Conservation (phyloP, 805 yeast species). For the Saccharomycopsis microspora region DNA sequence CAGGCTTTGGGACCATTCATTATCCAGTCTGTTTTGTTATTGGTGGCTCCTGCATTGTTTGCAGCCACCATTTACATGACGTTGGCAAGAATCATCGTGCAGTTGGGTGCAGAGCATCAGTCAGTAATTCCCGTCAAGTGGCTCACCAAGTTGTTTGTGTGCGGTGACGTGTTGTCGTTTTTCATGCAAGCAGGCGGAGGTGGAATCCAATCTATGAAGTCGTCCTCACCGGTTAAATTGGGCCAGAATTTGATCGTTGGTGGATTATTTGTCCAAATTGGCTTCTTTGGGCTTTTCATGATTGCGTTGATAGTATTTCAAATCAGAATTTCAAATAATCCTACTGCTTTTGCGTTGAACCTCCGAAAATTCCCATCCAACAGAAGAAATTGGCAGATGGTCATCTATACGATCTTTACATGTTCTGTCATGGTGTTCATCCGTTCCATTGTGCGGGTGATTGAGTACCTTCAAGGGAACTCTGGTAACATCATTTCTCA, state of each 20-base stretch:
- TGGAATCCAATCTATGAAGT: conserved; percentile 17
- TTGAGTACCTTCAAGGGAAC: conserved; percentile 24
- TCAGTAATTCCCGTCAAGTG: conserved; percentile 19
- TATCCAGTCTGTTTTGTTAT: conserved; percentile 20
- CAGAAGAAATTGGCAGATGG: too few relatives aligned
- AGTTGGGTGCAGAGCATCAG: conserved; percentile 17
- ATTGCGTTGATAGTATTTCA: too few relatives aligned
- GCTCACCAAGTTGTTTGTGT: conserved; percentile 22
- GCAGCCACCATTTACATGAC: conserved; percentile 25
- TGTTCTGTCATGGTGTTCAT: conserved; percentile 19
- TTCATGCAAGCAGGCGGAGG: conserved; percentile 25
- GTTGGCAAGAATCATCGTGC: conserved; percentile 20
- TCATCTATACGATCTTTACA: neutral
- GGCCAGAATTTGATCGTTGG: too few relatives aligned
- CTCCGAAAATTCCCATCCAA: too few relatives aligned
- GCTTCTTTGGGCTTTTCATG: too few relatives aligned
- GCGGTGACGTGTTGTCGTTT: conserved; percentile 23
- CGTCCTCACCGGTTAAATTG: neutral
- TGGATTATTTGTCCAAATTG: too few relatives aligned
- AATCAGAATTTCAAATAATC: too few relatives aligned
- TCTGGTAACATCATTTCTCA: conserved; percentile 21
- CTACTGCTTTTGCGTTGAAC: too few relatives aligned
- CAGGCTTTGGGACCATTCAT: conserved; percentile 17
- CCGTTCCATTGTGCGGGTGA: conserved; percentile 24
- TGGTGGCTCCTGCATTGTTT: conserved; percentile 24